These are phyloP conservation scores for Aaosphaeria pasadenensis DNA, from an alignment of 2,329 filamentous ascomycete genomes.

Conservation along the genomic window DNA sequence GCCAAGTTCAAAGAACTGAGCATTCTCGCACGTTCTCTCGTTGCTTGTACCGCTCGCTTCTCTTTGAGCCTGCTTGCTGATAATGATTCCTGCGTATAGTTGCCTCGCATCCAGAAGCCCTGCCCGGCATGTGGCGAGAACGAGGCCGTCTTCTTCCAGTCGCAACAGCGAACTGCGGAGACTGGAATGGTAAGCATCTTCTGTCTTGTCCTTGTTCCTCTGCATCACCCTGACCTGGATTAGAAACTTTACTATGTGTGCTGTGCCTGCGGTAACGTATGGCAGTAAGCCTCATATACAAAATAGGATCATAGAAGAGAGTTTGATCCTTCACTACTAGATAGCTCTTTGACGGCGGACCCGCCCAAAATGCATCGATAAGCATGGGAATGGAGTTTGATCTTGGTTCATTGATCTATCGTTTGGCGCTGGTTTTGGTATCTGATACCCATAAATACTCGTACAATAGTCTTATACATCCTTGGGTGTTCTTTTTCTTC, in stretches of 20 bases:
- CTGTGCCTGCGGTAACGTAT: slow-evolving; percentile 89
- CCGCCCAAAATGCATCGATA: background rate
- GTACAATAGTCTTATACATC: slow-evolving; percentile 22
- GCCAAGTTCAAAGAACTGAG: slow-evolving; percentile 33
- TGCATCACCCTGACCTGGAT: slow-evolving; percentile 8
- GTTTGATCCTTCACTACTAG: background rate
- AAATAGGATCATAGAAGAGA: no score
- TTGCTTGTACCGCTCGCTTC: slow-evolving; percentile 32
- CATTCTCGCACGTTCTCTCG: slow-evolving; percentile 14
- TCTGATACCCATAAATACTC: slow-evolving; percentile 35
- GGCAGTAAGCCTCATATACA: slow-evolving; percentile 38
- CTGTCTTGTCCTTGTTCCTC: background rate
- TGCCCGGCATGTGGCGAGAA: slow-evolving; percentile 83
- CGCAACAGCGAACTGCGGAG: slow-evolving; percentile 92
- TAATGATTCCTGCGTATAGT: slow-evolving; percentile 55
- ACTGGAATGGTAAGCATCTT: slow-evolving; percentile 82
- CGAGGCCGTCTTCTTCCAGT: slow-evolving; percentile 98
- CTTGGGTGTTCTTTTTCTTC: background rate
- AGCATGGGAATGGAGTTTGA: slow-evolving; percentile 32
- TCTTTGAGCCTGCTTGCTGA: slow-evolving; percentile 37
- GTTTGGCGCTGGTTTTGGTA: slow-evolving; percentile 26
- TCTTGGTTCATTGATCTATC: slow-evolving; percentile 15
- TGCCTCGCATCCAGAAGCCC: slow-evolving; percentile 81
- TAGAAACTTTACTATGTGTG: slow-evolving; percentile 67
- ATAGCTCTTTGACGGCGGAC: background rate